Conservation (phyloP, 495 filamentous ascomycete genomes). For the Daldinia bambusicola region DNA sequence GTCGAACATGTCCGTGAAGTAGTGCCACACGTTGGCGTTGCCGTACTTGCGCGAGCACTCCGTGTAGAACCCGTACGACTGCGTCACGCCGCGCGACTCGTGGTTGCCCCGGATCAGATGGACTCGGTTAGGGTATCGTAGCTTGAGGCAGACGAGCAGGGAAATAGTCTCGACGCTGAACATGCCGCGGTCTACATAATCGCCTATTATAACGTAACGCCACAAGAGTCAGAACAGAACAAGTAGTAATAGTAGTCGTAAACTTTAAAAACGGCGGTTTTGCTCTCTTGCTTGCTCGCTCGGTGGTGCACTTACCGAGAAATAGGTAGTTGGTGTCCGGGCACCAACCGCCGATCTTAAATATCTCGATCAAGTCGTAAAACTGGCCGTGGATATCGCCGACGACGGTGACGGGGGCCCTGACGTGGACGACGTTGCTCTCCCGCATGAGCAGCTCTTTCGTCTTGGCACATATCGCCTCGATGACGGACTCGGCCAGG, state of each 20-base stretch:
- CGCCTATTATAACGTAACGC: constrained; percentile 63
- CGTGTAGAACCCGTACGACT: constrained; percentile 99
- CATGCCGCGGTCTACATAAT: constrained; percentile 97
- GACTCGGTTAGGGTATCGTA: constrained; percentile 90
- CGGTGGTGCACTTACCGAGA: constrained; percentile 74
- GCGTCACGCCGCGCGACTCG: constrained; percentile 95
- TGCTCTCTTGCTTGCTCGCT: not conserved
- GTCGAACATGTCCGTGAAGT: constrained; percentile 99
- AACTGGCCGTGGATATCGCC: constrained; percentile 99
- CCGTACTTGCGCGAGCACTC: constrained; percentile 98
- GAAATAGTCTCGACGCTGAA: constrained; percentile 98
- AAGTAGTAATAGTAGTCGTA: too few relatives aligned
- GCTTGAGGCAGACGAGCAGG: constrained; percentile 91
- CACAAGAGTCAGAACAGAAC: not conserved
- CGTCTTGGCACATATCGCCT: constrained; percentile 98
- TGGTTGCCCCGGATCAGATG: constrained; percentile 97
- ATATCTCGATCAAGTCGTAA: constrained; percentile 98
- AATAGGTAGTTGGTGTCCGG: constrained; percentile 99
- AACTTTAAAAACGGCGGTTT: not conserved
- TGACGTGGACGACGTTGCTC: constrained; percentile 98
- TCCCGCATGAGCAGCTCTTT: constrained; percentile 99
- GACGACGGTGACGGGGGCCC: constrained; percentile 96
- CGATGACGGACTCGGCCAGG: constrained; percentile 95
- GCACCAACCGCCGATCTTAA: constrained; percentile 95
- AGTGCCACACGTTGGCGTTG: constrained; percentile 98